phyloP scores from a whole-genome alignment of 2,329 filamentous ascomycete genomes.

The Hyphodiscus sp. region DNA sequence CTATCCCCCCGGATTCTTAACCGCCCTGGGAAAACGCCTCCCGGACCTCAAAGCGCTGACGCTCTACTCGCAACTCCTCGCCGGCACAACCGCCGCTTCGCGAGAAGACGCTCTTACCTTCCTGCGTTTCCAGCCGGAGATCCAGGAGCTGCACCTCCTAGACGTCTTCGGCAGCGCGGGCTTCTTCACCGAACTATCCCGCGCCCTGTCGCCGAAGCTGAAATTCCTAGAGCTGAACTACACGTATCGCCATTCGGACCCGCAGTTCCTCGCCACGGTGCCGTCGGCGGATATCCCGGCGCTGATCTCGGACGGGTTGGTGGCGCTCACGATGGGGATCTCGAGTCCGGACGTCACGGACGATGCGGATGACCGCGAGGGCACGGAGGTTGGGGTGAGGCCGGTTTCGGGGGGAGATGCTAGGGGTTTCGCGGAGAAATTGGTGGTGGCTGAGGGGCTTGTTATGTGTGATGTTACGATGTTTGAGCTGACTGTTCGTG shows the following conservation, averaged over 20 bases:
- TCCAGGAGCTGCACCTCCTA: conserved; percentile 40
- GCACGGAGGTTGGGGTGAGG: conserved; percentile 16
- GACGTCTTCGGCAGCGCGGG: conserved; percentile 38
- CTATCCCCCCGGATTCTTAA: conserved; percentile 39
- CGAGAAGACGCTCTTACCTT: conserved; percentile 36
- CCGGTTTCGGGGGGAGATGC: conserved; percentile 7
- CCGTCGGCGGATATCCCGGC: conserved; percentile 9
- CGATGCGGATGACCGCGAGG: conserved; percentile 23
- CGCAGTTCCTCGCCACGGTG: conserved; percentile 14
- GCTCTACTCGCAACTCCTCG: conserved; percentile 39
- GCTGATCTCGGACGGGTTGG: conserved; percentile 11
- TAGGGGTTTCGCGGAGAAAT: conserved; percentile 10
- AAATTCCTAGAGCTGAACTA: conserved; percentile 41
- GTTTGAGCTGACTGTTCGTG: conserved; percentile 33
- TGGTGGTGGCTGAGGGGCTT: conserved; percentile 19
- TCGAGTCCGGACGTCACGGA: conserved; percentile 12
- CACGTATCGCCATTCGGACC: conserved; percentile 36
- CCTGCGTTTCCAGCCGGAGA: conserved; percentile 24
- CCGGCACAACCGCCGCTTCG: conserved; percentile 34
- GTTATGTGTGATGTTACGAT: conserved; percentile 32
- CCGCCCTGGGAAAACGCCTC: conserved; percentile 32
- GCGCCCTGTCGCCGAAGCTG: conserved; percentile 25
- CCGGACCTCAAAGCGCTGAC: conserved; percentile 37
- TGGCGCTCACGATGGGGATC: conserved; percentile 17
- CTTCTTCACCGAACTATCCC: conserved; percentile 32